A percentile compares a stretch with the other conserved stretches of the same genome.
phyloP scores from a whole-genome alignment of 148 eudicot genomes.

The Fagopyrum tataricum region DNA sequence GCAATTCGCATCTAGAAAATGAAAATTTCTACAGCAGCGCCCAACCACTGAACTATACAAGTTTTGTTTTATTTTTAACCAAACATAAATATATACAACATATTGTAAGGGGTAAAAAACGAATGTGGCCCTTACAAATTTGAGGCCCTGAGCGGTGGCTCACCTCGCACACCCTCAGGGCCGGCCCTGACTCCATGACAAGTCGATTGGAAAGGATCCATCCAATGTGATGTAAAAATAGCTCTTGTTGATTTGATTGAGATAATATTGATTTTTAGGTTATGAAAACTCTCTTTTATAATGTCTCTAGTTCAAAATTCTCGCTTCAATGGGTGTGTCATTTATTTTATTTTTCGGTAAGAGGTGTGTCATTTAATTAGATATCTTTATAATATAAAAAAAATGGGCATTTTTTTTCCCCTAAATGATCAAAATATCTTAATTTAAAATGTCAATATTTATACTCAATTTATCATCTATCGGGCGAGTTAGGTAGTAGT shows the following conservation, averaged over 20 bases:
- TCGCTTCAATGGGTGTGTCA: too few relatives aligned
- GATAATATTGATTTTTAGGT: not conserved
- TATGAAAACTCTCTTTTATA: not conserved
- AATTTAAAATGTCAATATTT: not conserved
- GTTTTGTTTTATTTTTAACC: too few relatives aligned
- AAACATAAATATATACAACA: too few relatives aligned
- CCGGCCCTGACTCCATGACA: slow-evolving; percentile 13
- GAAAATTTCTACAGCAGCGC: too few relatives aligned
- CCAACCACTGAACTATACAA: too few relatives aligned
- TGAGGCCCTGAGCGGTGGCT: too few relatives aligned
- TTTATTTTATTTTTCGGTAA: too few relatives aligned
- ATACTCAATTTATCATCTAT: not conserved
- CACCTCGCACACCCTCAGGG: too few relatives aligned
- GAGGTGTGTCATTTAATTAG: not conserved
- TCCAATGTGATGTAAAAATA: slow-evolving; percentile 23
- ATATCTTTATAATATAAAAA: not conserved
- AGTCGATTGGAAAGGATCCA: slow-evolving; percentile 25
- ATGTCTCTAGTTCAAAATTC: not conserved
- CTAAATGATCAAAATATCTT: not conserved
- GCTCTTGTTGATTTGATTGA: not conserved
- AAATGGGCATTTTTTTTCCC: not conserved
- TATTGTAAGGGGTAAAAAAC: too few relatives aligned
- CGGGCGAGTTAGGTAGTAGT: too few relatives aligned
- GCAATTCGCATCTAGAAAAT: too few relatives aligned
- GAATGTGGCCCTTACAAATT: too few relatives aligned